Evolutionary conservation across 2,329 filamentous ascomycete genomes (phyloP).

Genomic region (Xylaria sp.): DNA sequence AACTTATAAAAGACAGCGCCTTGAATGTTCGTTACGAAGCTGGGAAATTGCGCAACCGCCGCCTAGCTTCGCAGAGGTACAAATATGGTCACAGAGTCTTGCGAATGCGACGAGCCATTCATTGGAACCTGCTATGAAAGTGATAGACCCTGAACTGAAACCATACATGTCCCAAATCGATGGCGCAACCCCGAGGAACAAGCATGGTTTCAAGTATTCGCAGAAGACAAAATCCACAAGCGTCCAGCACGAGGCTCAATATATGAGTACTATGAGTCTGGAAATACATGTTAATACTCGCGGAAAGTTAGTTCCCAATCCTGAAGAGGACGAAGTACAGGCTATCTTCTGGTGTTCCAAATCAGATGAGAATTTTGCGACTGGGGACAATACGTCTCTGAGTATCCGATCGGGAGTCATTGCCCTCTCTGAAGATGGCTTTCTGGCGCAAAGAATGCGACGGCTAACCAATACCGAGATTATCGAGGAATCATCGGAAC

Average conservation of each 20-base stretch:
- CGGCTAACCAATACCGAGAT: slow-evolving; percentile 73
- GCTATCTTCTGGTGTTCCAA: slow-evolving; percentile 93
- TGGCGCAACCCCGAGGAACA: slow-evolving; percentile 84
- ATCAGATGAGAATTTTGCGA: slow-evolving; percentile 73
- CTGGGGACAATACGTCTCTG: slow-evolving; percentile 57
- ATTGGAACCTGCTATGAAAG: slow-evolving; percentile 38
- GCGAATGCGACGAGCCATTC: slow-evolving; percentile 40
- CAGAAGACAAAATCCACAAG: slow-evolving; percentile 79
- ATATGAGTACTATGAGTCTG: slow-evolving; percentile 96
- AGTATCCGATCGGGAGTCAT: slow-evolving; percentile 76
- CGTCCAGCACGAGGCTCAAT: slow-evolving; percentile 85
- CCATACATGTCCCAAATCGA: slow-evolving; percentile 83
- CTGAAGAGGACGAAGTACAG: slow-evolving; percentile 87
- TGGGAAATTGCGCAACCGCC: slow-evolving; percentile 83
- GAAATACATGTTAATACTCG: slow-evolving; percentile 93
- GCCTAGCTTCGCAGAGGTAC: slow-evolving; percentile 76
- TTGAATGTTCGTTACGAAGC: slow-evolving; percentile 69
- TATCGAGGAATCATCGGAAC: slow-evolving; percentile 79
- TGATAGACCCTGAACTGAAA: slow-evolving; percentile 42
- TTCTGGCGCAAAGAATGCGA: slow-evolving; percentile 69
- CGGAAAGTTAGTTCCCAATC: slow-evolving; percentile 83
- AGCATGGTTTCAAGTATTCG: slow-evolving; percentile 85
- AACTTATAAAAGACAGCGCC: slow-evolving; percentile 62
- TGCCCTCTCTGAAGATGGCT: slow-evolving; percentile 72
- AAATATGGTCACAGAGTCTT: slow-evolving; percentile 70